Base-by-base conservation (phyloP, 352 stramenopile genomes). In the Phytophthora megakarya region DNA sequence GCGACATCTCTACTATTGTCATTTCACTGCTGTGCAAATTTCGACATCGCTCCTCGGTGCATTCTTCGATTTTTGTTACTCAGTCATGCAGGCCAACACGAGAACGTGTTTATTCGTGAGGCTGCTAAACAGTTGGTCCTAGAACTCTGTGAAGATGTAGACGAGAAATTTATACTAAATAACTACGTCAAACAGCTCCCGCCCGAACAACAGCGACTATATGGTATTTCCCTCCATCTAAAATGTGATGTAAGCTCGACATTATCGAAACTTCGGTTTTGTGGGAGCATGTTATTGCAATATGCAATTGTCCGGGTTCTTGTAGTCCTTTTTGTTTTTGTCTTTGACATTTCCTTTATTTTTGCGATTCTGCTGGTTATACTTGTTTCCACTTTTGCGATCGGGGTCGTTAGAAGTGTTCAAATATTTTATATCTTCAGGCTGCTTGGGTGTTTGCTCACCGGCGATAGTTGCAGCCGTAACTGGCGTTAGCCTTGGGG, bases 11-110 rank as follows among this genome's bases (percentile, higher is more conserved):
- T 85, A 19, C 23, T 85, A 4, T 43, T 64, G 18, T 72, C 67
- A 1, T 80, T 78, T 54, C 78, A 85, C 40, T 85, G 78, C 54
- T 85, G 76, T 32, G 72, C 76, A 50, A 72, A 38, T 43, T 70
- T 84, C 38, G 74, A 84, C 42, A 79, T 82, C n/a, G 63, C 76
- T 2, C 61, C 52, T 12, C 72, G 70, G 40, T 67, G 74, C 0
- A 65, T 88, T 23, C 43, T 85, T n/a, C 66, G 32, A 15, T 73
- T 81, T 7, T 44, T 88, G 12, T n/a, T 71, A 5, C 28, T 25
- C 9, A 60, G 39, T 22, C 67, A 82, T 21, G 63, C 67, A 10
- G 55, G 71, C 3, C 28, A 76, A 49, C 73, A 87, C 28, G 65
- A 70, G 12, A 81, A 76, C 38, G 64, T 71, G 8, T 72, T 81